These are phyloP conservation scores for Aspergillus brasiliensis DNA, from an alignment of 2,329 filamentous ascomycete species.

Conservation along the genomic window DNA sequence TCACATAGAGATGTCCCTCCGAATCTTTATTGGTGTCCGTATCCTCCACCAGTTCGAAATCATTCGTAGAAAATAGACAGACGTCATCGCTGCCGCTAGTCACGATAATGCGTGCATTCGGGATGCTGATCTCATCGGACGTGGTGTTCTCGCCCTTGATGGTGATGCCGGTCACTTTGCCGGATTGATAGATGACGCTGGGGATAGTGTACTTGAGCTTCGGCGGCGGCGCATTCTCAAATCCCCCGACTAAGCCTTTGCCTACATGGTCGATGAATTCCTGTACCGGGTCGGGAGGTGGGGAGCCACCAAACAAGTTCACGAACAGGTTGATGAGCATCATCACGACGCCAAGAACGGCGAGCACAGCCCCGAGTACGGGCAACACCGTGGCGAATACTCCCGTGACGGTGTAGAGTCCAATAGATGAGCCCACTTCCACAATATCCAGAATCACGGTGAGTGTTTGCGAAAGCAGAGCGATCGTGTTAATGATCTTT, in stretches of 20 bases:
- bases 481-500: not conserved
- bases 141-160: not conserved
- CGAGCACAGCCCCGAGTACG: not conserved
- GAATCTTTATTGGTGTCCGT: not conserved
- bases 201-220: not conserved
- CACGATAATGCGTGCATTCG: not conserved
- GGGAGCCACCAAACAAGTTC: not conserved
- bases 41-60: not conserved
- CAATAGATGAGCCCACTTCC: not conserved
- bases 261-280: not conserved
- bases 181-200: not conserved
- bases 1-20: not conserved
- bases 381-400: not conserved
- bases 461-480: not conserved
- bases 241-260: not conserved
- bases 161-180: not conserved
- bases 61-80: not conserved
- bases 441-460: not conserved
- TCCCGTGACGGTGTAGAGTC: not conserved
- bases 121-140: not conserved
- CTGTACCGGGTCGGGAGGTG: not conserved
- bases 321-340: not conserved
- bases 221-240: not conserved
- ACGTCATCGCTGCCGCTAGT: not conserved
- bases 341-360: not conserved